Base-by-base conservation (phyloP, 148 eudicot species). In the Rhododendron kiyosumense region DNA sequence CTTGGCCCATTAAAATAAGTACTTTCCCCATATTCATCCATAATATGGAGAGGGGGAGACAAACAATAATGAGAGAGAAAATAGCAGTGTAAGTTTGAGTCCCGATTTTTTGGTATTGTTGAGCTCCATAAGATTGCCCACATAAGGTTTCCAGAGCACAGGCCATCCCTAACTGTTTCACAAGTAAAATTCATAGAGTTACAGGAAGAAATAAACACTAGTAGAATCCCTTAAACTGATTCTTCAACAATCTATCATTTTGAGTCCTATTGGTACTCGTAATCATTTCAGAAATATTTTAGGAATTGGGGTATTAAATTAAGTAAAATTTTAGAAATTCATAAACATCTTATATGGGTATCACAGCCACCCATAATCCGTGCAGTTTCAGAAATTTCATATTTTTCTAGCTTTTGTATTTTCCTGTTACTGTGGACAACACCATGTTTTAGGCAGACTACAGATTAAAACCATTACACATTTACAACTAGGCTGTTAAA, bases 51-150 rank as follows among this genome's bases (percentile, higher is more conserved):
- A 96, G 57, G 18, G 99, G 98, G 22, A 96, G 86, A 84, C 93
- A 94, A 26, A 92, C 94, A 73, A 93, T 79, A 65, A 86, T 34
- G 22, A 94, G 94, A 59, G 90, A 96, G 69, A 95, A 86, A 79
- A 96, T 94, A 3, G 96, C 96, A 7, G 96, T 94, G 92, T 94
- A 93, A 20, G 93, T 93, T 81, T 91, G 94, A 32, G 94, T 96
- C 85, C 98, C 99, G n/a, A 95, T 73, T 84, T 93, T 96, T 76
- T 88, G 81, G 88, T 94, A 95, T 83, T 95, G 99, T 28, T 91
- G 78, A 67, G 99, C 98, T 79, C 99, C 99, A 89, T 88, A 95
- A 30, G 99, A 93, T 86, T 96, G 98, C 30, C 99, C 99, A 28
- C 98, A 91, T 52, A 95, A 85, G 45, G 99, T 96, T 88, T 96